Conservation (phyloP, 2,329 filamentous ascomycete genomes). For the Chaetomium sp. region DNA sequence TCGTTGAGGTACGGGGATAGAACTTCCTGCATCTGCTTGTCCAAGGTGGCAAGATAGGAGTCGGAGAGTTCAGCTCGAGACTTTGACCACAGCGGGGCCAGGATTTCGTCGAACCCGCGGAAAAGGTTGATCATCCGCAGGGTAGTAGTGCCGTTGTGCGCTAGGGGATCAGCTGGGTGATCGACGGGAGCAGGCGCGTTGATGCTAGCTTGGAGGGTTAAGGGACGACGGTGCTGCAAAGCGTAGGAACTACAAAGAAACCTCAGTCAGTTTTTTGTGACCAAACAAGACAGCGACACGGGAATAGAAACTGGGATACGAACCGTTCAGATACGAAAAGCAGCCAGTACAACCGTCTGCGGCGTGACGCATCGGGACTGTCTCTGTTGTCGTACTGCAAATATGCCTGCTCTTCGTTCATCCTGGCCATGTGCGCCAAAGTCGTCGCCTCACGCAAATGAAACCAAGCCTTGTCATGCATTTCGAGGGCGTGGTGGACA, state of each 20-base stretch:
- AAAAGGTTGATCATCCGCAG: constrained; percentile 57
- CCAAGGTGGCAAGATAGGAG: constrained; percentile 50
- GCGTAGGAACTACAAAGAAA: constrained; percentile 53
- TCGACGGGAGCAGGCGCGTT: constrained; percentile 57
- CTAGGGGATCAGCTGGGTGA: constrained; percentile 50
- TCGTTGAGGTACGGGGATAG: constrained; percentile 46
- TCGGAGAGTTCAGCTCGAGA: constrained; percentile 50
- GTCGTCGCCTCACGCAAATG: constrained; percentile 72
- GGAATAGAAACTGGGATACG: constrained; percentile 14
- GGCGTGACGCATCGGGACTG: constrained; percentile 53
- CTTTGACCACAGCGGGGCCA: constrained; percentile 62
- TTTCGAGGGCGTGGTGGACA: constrained; percentile 63
- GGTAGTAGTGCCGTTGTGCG: constrained; percentile 49
- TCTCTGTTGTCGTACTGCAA: constrained; percentile 49
- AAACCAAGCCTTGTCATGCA: constrained; percentile 73
- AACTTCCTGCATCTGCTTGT: constrained; percentile 56
- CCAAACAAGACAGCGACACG: not conserved
- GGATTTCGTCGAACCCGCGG: constrained; percentile 58
- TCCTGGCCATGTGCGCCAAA: constrained; percentile 53
- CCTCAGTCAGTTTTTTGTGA: constrained; percentile 16
- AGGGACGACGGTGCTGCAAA: constrained; percentile 60
- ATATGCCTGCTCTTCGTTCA: constrained; percentile 60
- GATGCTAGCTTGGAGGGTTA: constrained; percentile 64
- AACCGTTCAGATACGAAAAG: constrained; percentile 66
- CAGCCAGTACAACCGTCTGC: constrained; percentile 66